Evolutionary conservation across 2,329 filamentous ascomycete genomes (phyloP).

Genomic region (Neofusicoccum ribis): DNA sequence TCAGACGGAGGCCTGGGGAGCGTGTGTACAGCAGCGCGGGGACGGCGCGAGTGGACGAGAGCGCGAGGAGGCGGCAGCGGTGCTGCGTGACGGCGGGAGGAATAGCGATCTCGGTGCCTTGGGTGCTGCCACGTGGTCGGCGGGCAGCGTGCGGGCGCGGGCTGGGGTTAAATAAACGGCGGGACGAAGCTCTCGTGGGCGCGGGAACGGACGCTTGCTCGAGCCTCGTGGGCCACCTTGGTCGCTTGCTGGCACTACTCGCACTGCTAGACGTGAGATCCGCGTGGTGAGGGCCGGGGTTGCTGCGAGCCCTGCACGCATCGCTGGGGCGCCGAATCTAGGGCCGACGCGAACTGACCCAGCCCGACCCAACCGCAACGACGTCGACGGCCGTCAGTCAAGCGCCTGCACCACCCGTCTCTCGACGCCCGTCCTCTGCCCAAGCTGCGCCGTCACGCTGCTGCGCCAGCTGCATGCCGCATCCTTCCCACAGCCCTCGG

Average conservation of each 20-base stretch:
- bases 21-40: background rate
- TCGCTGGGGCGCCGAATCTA: conserved; percentile 7
- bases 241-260: conserved; percentile 8
- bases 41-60: background rate
- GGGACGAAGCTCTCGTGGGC: background rate
- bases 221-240: conserved; percentile 2
- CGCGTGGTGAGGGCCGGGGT: conserved; percentile 5
- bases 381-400: background rate
- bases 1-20: background rate
- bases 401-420: background rate
- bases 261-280: background rate
- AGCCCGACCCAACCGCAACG: background rate
- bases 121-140: background rate
- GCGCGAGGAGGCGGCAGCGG: background rate
- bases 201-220: background rate
- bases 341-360: background rate
- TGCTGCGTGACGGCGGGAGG: background rate
- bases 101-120: background rate
- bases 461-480: conserved; percentile 16
- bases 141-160: background rate
- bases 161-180: background rate
- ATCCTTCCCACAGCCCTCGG: background rate
- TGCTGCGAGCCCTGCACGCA: background rate
- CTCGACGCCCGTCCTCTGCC: background rate
- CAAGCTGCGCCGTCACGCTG: conserved; percentile 6